Conservation (phyloP, 192 early-diverging fungal species). For the Polychytrium aggregatum region DNA sequence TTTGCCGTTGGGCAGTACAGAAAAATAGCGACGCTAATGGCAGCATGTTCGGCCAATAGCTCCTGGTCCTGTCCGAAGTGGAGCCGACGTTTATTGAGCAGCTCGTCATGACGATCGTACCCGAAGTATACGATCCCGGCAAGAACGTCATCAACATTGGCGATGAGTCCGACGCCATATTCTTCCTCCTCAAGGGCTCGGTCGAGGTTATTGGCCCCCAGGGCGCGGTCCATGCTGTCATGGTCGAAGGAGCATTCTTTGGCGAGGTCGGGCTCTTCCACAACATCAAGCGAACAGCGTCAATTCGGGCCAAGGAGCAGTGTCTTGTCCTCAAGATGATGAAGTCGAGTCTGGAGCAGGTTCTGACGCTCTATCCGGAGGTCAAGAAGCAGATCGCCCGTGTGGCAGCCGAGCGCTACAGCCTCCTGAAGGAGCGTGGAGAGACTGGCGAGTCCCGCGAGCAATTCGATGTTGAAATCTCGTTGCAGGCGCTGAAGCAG, state of each 20-base stretch:
- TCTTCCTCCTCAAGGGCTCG: conserved; percentile 30
- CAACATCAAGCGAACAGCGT: conserved; percentile 32
- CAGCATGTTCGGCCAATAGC: no score
- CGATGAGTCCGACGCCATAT: conserved; percentile 31
- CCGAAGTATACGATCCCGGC: conserved; percentile 11
- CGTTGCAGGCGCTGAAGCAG: conserved; percentile 24
- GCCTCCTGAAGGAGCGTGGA: conserved; percentile 16
- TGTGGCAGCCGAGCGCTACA: conserved; percentile 28
- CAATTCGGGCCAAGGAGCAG: conserved; percentile 30
- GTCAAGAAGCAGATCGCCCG: conserved; percentile 23
- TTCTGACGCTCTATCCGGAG: conserved; percentile 21
- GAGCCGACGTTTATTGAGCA: conserved; percentile 23
- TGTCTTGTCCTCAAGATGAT: conserved; percentile 31
- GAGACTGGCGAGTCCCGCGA: conserved; percentile 1
- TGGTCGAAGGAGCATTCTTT: conserved; percentile 30
- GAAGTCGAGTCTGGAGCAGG: conserved; percentile 18
- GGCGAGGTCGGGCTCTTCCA: conserved; percentile 41
- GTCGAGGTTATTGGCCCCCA: conserved; percentile 27
- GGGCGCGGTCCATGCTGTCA: conserved; percentile 33
- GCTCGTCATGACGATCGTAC: conserved; percentile 15
- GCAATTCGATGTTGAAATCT: conserved; percentile 12
- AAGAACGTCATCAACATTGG: conserved; percentile 20
- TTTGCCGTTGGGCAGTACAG: no score
- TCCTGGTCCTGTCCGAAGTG: conserved; percentile 22
- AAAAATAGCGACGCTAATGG: no score